Conservation (phyloP, 176 grass and related monocot species). For the Eragrostis curvula region DNA sequence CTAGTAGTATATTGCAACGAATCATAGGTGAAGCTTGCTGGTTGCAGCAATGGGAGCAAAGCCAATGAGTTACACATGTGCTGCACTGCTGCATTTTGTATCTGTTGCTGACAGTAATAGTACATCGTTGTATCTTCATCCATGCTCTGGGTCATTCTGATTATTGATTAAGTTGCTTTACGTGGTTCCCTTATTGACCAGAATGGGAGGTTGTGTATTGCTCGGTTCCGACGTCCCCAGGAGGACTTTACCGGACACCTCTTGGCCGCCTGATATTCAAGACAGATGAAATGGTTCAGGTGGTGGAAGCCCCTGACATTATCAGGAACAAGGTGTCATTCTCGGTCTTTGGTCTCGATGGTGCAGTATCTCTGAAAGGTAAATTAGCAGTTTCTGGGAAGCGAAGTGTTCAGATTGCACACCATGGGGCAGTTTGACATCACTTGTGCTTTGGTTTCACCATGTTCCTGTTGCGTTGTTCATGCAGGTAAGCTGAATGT, state of each 20-base stretch:
- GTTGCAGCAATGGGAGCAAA: background rate
- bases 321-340: constrained; percentile 75
- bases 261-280: constrained; percentile 82
- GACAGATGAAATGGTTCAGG: constrained; percentile 88
- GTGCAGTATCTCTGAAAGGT: constrained; percentile 86
- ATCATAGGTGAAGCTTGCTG: background rate
- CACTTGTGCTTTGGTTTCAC: background rate
- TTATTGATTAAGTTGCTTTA: background rate
- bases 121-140: background rate
- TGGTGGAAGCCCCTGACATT: constrained; percentile 73
- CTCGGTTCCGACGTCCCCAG: constrained; percentile 85
- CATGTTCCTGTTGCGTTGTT: background rate
- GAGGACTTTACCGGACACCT: constrained; percentile 74
- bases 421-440: background rate
- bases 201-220: constrained; percentile 93
- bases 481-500: constrained; percentile 76
- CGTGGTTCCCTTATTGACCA: constrained; percentile 30
- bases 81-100: background rate
- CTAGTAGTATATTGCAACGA: constrained; percentile 6
- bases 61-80: background rate
- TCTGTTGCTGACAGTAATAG: background rate
- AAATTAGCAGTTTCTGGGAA: too few species aligned
- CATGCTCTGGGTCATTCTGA: background rate
- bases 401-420: too few species aligned
- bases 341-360: constrained; percentile 76